phyloP scores from a whole-genome alignment of 768 basidiomycete species.

The Coprinellus aureogranulatus region DNA sequence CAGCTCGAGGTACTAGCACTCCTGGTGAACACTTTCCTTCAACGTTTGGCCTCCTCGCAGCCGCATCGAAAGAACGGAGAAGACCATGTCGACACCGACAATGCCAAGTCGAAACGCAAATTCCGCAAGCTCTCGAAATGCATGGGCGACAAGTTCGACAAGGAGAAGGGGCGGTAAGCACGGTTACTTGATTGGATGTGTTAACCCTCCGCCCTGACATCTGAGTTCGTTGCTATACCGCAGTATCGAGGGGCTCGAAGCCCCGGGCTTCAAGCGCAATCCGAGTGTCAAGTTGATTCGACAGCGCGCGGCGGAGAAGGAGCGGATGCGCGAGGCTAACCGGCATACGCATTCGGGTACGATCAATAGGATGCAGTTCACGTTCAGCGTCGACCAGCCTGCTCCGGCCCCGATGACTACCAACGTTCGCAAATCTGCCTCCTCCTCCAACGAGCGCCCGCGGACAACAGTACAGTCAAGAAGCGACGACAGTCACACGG shows the following conservation, averaged over 20 bases:
- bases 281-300: slow-evolving; percentile 78
- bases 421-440: slow-evolving; percentile 48
- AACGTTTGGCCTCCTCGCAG: too few species aligned
- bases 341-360: slow-evolving; percentile 58
- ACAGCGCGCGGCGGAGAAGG: slow-evolving; percentile 78
- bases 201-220: slow-evolving; percentile 39
- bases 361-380: slow-evolving; percentile 89
- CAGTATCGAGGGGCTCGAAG: slow-evolving; percentile 81
- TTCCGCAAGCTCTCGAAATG: slow-evolving; percentile 85
- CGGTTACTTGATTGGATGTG: slow-evolving; percentile 1
- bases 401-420: slow-evolving; percentile 40
- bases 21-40: too few species aligned
- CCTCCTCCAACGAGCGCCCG: not conserved
- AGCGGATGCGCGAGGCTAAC: slow-evolving; percentile 73
- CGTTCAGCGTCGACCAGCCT: slow-evolving; percentile 79
- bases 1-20: too few species aligned
- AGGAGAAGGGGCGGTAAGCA: slow-evolving; percentile 83
- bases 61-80: too few species aligned
- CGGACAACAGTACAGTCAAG: not conserved
- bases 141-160: slow-evolving; percentile 91
- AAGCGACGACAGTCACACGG: too few species aligned
- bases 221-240: slow-evolving; percentile 40
- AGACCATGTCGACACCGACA: slow-evolving; percentile 90
- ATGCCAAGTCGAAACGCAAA: slow-evolving; percentile 83
- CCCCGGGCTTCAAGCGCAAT: slow-evolving; percentile 78